phyloP scores from a whole-genome alignment of 1,139 yeast species.

The Geotrichum carabidarum region DNA sequence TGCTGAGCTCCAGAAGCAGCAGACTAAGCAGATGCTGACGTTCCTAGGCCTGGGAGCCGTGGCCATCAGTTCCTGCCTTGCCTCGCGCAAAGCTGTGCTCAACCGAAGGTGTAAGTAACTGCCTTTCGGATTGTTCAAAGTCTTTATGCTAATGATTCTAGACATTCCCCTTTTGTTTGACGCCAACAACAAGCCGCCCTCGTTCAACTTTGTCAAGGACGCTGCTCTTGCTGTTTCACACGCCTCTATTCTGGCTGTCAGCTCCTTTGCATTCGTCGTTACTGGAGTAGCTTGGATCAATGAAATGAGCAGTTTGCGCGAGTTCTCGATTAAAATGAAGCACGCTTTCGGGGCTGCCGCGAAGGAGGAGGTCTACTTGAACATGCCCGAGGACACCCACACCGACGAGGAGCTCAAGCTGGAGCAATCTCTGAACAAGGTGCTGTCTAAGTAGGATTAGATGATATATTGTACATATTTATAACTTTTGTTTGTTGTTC shows the following conservation, averaged over 20 bases:
- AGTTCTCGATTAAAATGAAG: constrained; percentile 70
- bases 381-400: constrained; percentile 54
- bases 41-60: constrained; percentile 70
- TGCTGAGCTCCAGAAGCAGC: constrained; percentile 10
- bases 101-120: constrained; percentile 57
- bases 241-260: constrained; percentile 69
- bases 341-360: constrained; percentile 62
- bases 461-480: background rate
- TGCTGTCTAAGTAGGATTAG: constrained; percentile 20
- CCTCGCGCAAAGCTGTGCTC: constrained; percentile 70
- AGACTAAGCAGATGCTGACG: constrained; percentile 55
- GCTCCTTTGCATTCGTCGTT: constrained; percentile 65
- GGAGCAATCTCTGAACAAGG: constrained; percentile 44
- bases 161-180: constrained; percentile 72
- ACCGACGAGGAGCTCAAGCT: constrained; percentile 51
- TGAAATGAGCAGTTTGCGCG: constrained; percentile 63
- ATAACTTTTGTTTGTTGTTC: background rate
- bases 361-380: constrained; percentile 47
- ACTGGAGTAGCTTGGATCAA: constrained; percentile 77
- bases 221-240: constrained; percentile 84
- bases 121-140: background rate
- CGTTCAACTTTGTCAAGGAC: constrained; percentile 72
- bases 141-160: constrained; percentile 22
- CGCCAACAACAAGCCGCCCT: constrained; percentile 82
- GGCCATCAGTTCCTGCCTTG: constrained; percentile 65